Percentiles rank a stretch among this genome's conserved stretches.
Conservation (phyloP, 164 flowering plant species). For the Chimonanthus praecox region DNA sequence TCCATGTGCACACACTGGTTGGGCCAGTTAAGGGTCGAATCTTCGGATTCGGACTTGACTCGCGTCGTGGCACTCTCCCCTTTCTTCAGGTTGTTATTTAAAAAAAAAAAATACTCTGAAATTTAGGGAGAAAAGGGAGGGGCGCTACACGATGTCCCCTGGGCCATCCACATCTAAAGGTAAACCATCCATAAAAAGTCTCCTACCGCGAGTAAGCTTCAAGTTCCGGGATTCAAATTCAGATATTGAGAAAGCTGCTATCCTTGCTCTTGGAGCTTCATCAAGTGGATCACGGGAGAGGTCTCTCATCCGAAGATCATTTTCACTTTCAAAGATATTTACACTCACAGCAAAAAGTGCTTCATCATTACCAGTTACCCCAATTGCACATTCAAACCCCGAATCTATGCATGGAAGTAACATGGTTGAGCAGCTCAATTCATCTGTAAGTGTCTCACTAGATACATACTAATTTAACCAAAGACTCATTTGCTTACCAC, state of each 20-base stretch:
- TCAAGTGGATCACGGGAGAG: constrained; percentile 28
- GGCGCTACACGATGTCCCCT: no score
- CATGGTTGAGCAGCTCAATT: constrained; percentile 19
- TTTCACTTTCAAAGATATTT: constrained; percentile 63
- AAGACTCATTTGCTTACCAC: neutral
- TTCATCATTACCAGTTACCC: constrained; percentile 76
- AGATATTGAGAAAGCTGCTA: constrained; percentile 71
- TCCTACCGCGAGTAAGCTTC: constrained; percentile 70
- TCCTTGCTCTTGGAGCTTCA: constrained; percentile 44
- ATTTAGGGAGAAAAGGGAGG: no score
- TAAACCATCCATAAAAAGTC: constrained; percentile 43
- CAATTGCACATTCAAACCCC: constrained; percentile 68
- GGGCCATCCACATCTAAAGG: constrained; percentile 42
- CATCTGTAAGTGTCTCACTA: constrained; percentile 35
- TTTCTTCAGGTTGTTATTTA: no score
- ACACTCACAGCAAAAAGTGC: constrained; percentile 44
- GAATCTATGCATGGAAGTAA: constrained; percentile 61
- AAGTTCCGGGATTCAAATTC: constrained; percentile 36
- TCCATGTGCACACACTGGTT: no score
- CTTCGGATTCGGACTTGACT: no score
- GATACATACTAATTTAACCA: neutral
- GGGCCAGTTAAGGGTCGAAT: no score
- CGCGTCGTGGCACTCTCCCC: no score
- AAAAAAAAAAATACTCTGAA: no score
- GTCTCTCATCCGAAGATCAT: constrained; percentile 41